phyloP scores from a whole-genome alignment of 2,329 filamentous ascomycete species.

The Exophiala sp. region DNA sequence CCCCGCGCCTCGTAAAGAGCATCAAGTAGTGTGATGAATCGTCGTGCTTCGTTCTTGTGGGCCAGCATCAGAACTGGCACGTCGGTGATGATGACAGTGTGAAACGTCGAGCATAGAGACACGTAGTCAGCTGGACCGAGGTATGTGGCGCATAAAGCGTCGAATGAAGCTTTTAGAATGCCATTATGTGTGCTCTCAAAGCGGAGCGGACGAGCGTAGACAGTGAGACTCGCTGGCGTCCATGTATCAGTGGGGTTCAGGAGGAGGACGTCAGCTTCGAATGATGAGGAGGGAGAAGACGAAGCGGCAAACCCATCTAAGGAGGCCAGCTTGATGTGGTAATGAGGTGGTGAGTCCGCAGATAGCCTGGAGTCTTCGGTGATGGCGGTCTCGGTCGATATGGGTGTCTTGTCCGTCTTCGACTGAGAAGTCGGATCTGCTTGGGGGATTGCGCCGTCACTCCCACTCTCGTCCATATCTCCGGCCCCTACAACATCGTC shows the following conservation, averaged over 20 bases:
- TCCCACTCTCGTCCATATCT: slow-evolving; percentile 29
- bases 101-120: slow-evolving; percentile 70
- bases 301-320: not conserved
- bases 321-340: slow-evolving; percentile 17
- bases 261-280: slow-evolving; percentile 9
- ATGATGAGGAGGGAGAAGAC: slow-evolving; percentile 2
- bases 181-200: slow-evolving; percentile 50
- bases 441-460: not conserved
- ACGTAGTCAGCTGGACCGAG: slow-evolving; percentile 80
- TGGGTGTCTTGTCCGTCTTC: not conserved
- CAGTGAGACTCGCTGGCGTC: slow-evolving; percentile 17
- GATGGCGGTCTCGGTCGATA: not conserved
- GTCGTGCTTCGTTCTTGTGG: slow-evolving; percentile 73
- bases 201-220: slow-evolving; percentile 42
- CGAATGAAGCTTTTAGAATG: slow-evolving; percentile 58
- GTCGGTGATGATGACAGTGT: slow-evolving; percentile 67
- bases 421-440: not conserved
- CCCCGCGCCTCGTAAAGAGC: slow-evolving; percentile 77
- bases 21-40: slow-evolving; percentile 74
- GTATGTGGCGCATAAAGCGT: slow-evolving; percentile 56
- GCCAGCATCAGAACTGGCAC: slow-evolving; percentile 61
- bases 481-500: slow-evolving; percentile 26
- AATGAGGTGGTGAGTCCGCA: slow-evolving; percentile 26
- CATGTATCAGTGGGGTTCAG: slow-evolving; percentile 25
- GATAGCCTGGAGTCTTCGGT: slow-evolving; percentile 9